phyloP scores from a whole-genome alignment of 495 filamentous ascomycete genomes.

The Aspergillus sclerotiicarbonarius region DNA sequence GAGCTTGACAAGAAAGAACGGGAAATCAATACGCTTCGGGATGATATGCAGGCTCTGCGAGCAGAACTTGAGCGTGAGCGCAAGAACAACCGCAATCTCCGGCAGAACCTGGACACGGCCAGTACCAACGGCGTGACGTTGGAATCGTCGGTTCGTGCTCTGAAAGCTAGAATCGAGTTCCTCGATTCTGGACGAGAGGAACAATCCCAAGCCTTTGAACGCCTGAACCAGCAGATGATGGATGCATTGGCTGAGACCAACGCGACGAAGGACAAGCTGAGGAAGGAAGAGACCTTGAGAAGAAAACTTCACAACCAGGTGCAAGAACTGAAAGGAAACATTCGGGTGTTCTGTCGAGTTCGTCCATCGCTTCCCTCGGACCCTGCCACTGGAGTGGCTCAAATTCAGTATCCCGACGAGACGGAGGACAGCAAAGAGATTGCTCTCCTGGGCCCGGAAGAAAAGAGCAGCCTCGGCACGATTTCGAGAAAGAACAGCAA shows the following conservation, averaged over 20 bases:
- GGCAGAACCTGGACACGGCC: slow-evolving; percentile 62
- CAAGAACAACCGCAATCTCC: slow-evolving; percentile 50
- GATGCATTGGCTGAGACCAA: slow-evolving; percentile 69
- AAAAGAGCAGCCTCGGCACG: slow-evolving; percentile 77
- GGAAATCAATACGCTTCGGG: slow-evolving; percentile 54
- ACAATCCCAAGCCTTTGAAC: slow-evolving; percentile 75
- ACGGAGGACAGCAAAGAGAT: slow-evolving; percentile 81
- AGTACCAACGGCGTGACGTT: slow-evolving; percentile 62
- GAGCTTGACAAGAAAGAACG: slow-evolving; percentile 62
- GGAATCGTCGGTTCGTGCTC: slow-evolving; percentile 69
- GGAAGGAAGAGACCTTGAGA: slow-evolving; percentile 85
- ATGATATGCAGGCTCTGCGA: slow-evolving; percentile 51
- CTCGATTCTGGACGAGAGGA: slow-evolving; percentile 85
- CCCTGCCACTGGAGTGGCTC: slow-evolving; percentile 57
- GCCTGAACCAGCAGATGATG: slow-evolving; percentile 72
- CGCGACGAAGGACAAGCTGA: slow-evolving; percentile 74
- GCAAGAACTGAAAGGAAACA: slow-evolving; percentile 98
- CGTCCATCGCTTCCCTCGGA: slow-evolving; percentile 68
- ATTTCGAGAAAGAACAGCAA: slow-evolving; percentile 71
- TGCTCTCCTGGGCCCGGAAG: slow-evolving; percentile 75
- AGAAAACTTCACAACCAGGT: slow-evolving; percentile 96
- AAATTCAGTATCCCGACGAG: slow-evolving; percentile 74
- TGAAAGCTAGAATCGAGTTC: slow-evolving; percentile 78
- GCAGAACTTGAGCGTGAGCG: slow-evolving; percentile 64
- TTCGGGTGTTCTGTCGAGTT: slow-evolving; percentile 95